phyloP scores from a whole-genome alignment of 176 grass and related monocot genomes.

The Tuctoria greenei region DNA sequence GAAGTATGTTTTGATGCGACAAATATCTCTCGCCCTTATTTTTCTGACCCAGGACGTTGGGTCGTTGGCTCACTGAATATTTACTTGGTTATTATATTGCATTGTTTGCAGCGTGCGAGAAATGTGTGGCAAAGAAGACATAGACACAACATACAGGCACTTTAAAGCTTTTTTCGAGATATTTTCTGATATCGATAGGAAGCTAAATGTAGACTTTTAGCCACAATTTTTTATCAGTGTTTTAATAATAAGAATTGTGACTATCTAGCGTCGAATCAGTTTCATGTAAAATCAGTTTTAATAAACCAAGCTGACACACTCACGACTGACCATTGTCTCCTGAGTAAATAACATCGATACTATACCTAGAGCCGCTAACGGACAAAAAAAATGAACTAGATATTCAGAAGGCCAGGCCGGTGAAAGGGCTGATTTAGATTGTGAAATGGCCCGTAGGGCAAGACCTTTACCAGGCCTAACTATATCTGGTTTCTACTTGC shows the following conservation, averaged over 20 bases:
- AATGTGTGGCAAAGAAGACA: slow-evolving; percentile 88
- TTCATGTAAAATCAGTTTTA: slow-evolving; percentile 1
- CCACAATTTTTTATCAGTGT: background rate
- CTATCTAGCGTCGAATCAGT: background rate
- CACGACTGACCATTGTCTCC: background rate
- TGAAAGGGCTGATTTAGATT: no score
- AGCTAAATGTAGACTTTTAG: slow-evolving; percentile 72
- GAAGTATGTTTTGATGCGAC: background rate
- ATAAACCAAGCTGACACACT: background rate
- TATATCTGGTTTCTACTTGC: no score
- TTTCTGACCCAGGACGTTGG: background rate
- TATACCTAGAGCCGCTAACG: no score
- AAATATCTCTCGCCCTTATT: background rate
- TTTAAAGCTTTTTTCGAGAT: slow-evolving; percentile 77
- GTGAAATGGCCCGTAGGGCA: no score
- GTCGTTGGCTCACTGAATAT: background rate
- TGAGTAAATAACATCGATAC: background rate
- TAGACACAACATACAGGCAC: slow-evolving; percentile 75
- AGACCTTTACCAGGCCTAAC: no score
- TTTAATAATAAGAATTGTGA: slow-evolving; percentile 10
- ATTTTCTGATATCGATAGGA: slow-evolving; percentile 76
- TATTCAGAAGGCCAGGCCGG: no score
- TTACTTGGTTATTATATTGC: slow-evolving; percentile 15
- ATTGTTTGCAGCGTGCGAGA: slow-evolving; percentile 68
- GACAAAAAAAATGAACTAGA: no score